These are phyloP conservation scores for Quercus tomentella DNA, from an alignment of 331 rosid species.

Conservation along the genomic window DNA sequence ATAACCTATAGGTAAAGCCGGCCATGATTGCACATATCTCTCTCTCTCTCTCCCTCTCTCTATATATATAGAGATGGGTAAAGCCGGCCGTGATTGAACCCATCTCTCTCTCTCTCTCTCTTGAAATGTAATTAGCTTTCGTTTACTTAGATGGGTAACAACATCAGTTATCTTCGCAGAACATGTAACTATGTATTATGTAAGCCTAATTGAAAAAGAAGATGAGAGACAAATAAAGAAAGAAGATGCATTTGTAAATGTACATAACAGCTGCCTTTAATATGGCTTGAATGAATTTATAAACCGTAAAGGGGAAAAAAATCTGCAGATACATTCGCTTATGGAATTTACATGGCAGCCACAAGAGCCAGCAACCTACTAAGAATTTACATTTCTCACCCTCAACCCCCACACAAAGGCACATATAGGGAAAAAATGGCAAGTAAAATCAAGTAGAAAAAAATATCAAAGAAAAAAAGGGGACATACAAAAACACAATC, in stretches of 20 bases:
- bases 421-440: slow-evolving; percentile 65
- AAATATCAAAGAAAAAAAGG: background rate
- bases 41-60: no score
- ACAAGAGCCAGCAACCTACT: slow-evolving; percentile 65
- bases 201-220: background rate
- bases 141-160: no score
- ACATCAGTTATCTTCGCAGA: no score
- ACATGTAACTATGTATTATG: no score
- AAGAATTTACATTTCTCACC: slow-evolving; percentile 86
- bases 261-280: slow-evolving; percentile 13
- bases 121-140: no score
- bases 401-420: slow-evolving; percentile 75
- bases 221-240: background rate
- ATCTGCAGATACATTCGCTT: slow-evolving; percentile 46
- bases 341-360: slow-evolving; percentile 73
- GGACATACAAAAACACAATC: slow-evolving; percentile 52
- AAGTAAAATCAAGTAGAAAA: slow-evolving; percentile 38
- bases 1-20: no score
- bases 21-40: no score
- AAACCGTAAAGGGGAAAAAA: slow-evolving; percentile 18
- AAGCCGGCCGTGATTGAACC: no score
- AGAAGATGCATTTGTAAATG: background rate
- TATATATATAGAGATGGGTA: no score
- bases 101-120: no score
- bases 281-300: slow-evolving; percentile 22